phyloP scores from a whole-genome alignment of 768 basidiomycete genomes.

The Boletus tylopilopsis region DNA sequence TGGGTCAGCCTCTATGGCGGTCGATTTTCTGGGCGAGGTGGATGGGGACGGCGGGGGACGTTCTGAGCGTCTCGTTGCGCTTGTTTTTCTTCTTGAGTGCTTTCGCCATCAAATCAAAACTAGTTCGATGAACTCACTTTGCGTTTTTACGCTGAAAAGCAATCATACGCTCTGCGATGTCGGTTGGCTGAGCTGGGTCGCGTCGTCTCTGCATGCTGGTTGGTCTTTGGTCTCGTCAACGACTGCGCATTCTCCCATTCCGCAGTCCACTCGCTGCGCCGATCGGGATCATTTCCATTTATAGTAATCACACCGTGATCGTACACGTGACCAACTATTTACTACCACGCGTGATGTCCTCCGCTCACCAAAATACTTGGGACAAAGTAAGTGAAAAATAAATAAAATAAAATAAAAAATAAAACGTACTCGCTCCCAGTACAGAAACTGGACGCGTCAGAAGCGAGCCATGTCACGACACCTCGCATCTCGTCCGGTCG shows the following conservation, averaged over 20 bases:
- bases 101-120: too few species aligned
- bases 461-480: slow-evolving; percentile 66
- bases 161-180: slow-evolving; percentile 61
- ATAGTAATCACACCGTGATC: slow-evolving; percentile 14
- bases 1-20: slow-evolving; percentile 47
- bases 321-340: slow-evolving; percentile 11
- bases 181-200: slow-evolving; percentile 38
- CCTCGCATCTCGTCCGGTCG: slow-evolving; percentile 71
- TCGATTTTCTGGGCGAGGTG: slow-evolving; percentile 30
- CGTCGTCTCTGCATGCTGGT: slow-evolving; percentile 31
- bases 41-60: slow-evolving; percentile 32
- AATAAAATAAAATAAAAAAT: neutral
- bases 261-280: slow-evolving; percentile 34
- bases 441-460: slow-evolving; percentile 73
- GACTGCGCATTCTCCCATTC: slow-evolving; percentile 6
- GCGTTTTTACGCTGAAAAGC: slow-evolving; percentile 66
- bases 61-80: slow-evolving; percentile 45
- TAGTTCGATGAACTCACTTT: slow-evolving; percentile 45
- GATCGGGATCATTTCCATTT: slow-evolving; percentile 30
- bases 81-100: too few species aligned
- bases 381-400: neutral
- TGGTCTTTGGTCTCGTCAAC: too few species aligned
- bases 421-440: slow-evolving; percentile 73
- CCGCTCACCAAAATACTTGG: slow-evolving; percentile 31
- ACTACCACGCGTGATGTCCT: slow-evolving; percentile 31